A percentile compares a stretch with the other conserved stretches of the same genome.
phyloP scores from a whole-genome alignment of 768 basidiomycete genomes.

The Hydnum rufescens region DNA sequence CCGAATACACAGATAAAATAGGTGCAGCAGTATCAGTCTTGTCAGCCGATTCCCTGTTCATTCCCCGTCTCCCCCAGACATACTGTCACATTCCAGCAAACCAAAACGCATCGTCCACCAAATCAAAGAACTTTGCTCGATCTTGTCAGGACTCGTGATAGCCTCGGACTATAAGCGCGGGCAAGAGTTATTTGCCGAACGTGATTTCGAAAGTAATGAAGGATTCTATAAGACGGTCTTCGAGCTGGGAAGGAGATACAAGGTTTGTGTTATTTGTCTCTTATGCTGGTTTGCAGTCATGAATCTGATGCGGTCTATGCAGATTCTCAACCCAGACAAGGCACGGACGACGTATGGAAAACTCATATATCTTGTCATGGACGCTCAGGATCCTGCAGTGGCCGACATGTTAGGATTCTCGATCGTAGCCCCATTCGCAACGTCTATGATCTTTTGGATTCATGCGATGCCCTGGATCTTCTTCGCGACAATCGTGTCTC shows the following conservation, averaged over 20 bases:
- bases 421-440: conserved; percentile 63
- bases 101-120: conserved; percentile 76
- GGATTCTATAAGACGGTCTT: conserved; percentile 66
- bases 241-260: conserved; percentile 35
- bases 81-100: conserved; percentile 58
- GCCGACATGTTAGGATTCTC: conserved; percentile 61
- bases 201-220: conserved; percentile 62
- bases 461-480: conserved; percentile 40
- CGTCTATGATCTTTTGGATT: conserved; percentile 47
- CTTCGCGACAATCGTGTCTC: conserved; percentile 60
- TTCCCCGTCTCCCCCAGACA: conserved; percentile 29
- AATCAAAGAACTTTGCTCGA: conserved; percentile 71
- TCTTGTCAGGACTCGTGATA: conserved; percentile 65
- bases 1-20: conserved; percentile 69
- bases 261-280: background rate
- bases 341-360: conserved; percentile 83
- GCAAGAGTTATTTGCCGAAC: conserved; percentile 66
- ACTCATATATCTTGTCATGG: conserved; percentile 30
- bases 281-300: background rate
- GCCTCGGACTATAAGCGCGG: conserved; percentile 76
- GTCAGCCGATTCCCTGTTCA: background rate
- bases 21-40: background rate
- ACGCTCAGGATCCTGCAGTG: conserved; percentile 70
- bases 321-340: conserved; percentile 80
- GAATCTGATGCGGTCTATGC: background rate